Evolutionary conservation across 768 basidiomycete genomes (phyloP).

Genomic region (Mycena sanguinolenta): DNA sequence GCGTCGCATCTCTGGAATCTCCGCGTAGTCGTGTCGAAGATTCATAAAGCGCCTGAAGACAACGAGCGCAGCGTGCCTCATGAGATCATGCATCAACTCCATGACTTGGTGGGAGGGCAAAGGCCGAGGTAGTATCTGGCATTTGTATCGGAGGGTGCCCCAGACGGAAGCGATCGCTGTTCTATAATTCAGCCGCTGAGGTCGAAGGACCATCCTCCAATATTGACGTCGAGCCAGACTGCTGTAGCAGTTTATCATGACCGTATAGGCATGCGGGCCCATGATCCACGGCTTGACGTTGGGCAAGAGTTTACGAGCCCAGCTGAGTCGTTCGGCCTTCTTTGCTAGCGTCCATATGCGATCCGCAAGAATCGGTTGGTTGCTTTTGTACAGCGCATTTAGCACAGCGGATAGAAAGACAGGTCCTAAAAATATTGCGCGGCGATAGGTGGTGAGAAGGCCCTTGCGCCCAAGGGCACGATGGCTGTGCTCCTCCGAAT

Average conservation of each 20-base stretch:
- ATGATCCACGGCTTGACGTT: slow-evolving; percentile 70
- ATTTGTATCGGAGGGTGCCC: slow-evolving; percentile 52
- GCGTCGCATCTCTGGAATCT: slow-evolving; percentile 10
- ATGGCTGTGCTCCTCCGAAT: slow-evolving; percentile 38
- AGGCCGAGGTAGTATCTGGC: slow-evolving; percentile 25
- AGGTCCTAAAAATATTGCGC: slow-evolving; percentile 68
- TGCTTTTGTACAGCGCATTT: slow-evolving; percentile 70
- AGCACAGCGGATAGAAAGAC: slow-evolving; percentile 70
- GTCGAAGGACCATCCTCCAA: slow-evolving; percentile 16
- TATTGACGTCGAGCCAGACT: slow-evolving; percentile 51
- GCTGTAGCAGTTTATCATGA: slow-evolving; percentile 76
- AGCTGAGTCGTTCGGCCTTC: slow-evolving; percentile 70
- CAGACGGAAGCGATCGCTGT: slow-evolving; percentile 37
- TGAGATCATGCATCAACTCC: slow-evolving; percentile 50
- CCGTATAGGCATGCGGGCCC: slow-evolving; percentile 76
- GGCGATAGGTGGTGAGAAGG: slow-evolving; percentile 49
- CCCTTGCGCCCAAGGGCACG: slow-evolving; percentile 41
- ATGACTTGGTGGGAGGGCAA: not conserved
- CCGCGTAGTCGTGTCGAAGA: slow-evolving; percentile 22
- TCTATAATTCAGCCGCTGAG: slow-evolving; percentile 33
- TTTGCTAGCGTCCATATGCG: slow-evolving; percentile 75
- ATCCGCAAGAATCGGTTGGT: slow-evolving; percentile 67
- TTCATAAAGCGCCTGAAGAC: slow-evolving; percentile 41
- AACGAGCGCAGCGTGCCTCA: slow-evolving; percentile 48
- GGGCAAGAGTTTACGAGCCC: slow-evolving; percentile 45